Evolutionary conservation across 2,329 filamentous ascomycete species (phyloP).

Genomic region (Epichloe sylvatica): DNA sequence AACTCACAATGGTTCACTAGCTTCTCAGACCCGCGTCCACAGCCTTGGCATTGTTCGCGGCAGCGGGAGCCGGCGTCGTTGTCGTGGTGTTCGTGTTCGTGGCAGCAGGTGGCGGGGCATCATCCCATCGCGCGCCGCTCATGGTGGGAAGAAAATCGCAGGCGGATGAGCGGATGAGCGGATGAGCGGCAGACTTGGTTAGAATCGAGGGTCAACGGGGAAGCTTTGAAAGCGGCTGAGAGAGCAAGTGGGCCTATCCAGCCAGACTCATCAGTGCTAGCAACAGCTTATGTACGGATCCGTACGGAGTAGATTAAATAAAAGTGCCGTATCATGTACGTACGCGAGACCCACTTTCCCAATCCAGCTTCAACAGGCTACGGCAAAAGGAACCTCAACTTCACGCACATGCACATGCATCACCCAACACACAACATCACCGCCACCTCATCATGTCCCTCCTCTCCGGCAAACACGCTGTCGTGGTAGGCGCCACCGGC

Average conservation of each 20-base stretch:
- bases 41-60: slow-evolving; percentile 13
- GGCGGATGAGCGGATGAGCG: background rate
- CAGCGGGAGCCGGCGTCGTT: background rate
- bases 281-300: too few relatives aligned
- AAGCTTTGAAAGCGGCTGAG: background rate
- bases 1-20: slow-evolving; percentile 57
- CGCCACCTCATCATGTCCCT: slow-evolving; percentile 10
- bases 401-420: too few relatives aligned
- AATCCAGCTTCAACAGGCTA: background rate
- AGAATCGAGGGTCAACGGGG: slow-evolving; percentile 1
- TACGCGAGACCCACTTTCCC: background rate
- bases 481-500: slow-evolving; percentile 57
- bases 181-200: slow-evolving; percentile 2
- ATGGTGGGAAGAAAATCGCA: slow-evolving; percentile 10
- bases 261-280: too few relatives aligned
- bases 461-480: slow-evolving; percentile 35
- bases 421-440: background rate
- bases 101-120: slow-evolving; percentile 16
- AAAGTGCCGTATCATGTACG: too few relatives aligned
- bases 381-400: too few relatives aligned
- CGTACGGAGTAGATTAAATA: too few relatives aligned
- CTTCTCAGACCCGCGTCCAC: slow-evolving; percentile 66
- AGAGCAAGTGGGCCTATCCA: too few relatives aligned
- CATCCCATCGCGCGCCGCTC: slow-evolving; percentile 20
- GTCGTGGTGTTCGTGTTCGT: background rate